Conservation (phyloP, 208 protist species). For the Crithidia bombi region DNA sequence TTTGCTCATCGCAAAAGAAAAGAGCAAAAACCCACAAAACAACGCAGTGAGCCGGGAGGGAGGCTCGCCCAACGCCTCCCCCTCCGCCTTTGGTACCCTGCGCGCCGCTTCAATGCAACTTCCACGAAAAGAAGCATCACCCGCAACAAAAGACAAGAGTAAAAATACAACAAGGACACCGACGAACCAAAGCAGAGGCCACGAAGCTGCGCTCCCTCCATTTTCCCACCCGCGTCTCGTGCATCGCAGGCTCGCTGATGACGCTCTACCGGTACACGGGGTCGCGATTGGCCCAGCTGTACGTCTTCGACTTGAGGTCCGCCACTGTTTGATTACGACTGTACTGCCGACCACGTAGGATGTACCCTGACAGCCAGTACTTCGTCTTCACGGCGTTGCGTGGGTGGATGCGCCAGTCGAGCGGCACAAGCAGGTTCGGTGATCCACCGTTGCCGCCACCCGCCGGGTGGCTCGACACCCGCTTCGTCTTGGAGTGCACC, state of each 20-base stretch:
- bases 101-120: no score
- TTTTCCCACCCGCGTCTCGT: no score
- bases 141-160: no score
- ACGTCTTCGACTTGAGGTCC: slow-evolving; percentile 91
- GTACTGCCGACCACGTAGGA: slow-evolving; percentile 88
- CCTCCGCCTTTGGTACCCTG: no score
- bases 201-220: neutral
- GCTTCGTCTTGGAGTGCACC: slow-evolving; percentile 89
- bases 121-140: no score
- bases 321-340: slow-evolving; percentile 84
- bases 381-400: slow-evolving; percentile 90
- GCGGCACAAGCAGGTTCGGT: slow-evolving; percentile 86
- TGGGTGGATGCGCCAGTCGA: slow-evolving; percentile 91
- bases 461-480: slow-evolving; percentile 86
- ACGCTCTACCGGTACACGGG: slow-evolving; percentile 80
- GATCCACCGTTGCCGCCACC: slow-evolving; percentile 89
- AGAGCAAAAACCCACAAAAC: no score
- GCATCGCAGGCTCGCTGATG: no score
- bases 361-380: slow-evolving; percentile 94
- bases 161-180: no score
- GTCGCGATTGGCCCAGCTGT: slow-evolving; percentile 90
- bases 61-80: no score
- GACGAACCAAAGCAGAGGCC: no score
- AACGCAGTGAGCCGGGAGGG: no score
- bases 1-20: neutral